Percentiles rank a stretch among this genome's conserved stretches.
These are phyloP conservation scores for Chaetomiaceae sp. DNA, from an alignment of 2,329 filamentous ascomycete genomes.

Conservation along the genomic window DNA sequence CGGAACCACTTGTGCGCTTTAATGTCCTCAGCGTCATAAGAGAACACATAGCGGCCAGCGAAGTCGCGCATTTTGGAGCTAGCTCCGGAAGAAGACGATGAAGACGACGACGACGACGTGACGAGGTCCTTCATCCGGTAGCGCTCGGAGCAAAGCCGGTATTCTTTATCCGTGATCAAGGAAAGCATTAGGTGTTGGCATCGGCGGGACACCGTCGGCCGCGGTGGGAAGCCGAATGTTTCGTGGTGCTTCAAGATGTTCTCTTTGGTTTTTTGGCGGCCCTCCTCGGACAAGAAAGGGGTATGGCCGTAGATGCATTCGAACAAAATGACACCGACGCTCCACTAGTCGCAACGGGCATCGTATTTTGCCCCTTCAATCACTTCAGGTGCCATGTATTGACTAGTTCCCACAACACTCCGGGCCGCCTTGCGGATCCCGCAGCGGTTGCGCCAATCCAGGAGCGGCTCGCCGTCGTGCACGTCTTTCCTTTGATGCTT, in stretches of 20 bases:
- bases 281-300: slow-evolving; percentile 78
- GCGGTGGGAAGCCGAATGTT: slow-evolving; percentile 66
- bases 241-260: slow-evolving; percentile 74
- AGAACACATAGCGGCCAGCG: slow-evolving; percentile 63
- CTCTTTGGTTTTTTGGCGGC: slow-evolving; percentile 73
- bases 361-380: slow-evolving; percentile 79
- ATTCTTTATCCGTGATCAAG: slow-evolving; percentile 69
- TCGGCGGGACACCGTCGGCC: slow-evolving; percentile 59
- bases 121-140: slow-evolving; percentile 63
- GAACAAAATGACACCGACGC: slow-evolving; percentile 87
- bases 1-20: slow-evolving; percentile 84
- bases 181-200: slow-evolving; percentile 73
- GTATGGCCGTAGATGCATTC: slow-evolving; percentile 93
- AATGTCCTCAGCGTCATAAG: slow-evolving; percentile 83
- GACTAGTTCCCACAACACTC: slow-evolving; percentile 90
- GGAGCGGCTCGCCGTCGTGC: slow-evolving; percentile 45
- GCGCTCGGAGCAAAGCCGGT: slow-evolving; percentile 68
- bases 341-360: slow-evolving; percentile 95
- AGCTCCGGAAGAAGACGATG: background rate
- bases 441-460: slow-evolving; percentile 66
- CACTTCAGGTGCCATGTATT: slow-evolving; percentile 98
- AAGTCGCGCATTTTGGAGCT: slow-evolving; percentile 28
- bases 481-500: slow-evolving; percentile 36
- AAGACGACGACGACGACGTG: background rate
- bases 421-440: slow-evolving; percentile 69